Evolutionary conservation across 805 yeast species (phyloP).

Genomic region (Spencermartinsiella europaea): DNA sequence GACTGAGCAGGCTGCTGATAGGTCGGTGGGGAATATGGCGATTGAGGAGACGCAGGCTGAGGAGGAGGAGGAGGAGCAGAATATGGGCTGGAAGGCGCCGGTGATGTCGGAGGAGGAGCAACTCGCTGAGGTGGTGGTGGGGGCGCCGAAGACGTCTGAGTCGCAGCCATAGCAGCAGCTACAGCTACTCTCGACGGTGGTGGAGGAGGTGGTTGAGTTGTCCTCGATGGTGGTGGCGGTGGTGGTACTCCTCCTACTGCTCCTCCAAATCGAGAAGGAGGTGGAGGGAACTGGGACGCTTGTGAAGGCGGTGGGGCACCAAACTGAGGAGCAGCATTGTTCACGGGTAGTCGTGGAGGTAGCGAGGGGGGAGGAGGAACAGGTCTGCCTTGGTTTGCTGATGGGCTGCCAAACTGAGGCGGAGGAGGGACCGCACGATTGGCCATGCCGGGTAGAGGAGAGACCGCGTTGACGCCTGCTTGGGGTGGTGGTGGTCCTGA

Average conservation of each 20-base stretch:
- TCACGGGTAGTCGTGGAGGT: constrained; percentile 26
- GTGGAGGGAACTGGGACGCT: constrained; percentile 20
- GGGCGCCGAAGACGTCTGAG: constrained; percentile 18
- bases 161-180: constrained; percentile 22
- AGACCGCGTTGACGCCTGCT: constrained; percentile 13
- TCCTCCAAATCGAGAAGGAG: constrained; percentile 18
- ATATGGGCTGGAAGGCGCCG: constrained; percentile 21
- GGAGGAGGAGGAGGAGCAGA: constrained; percentile 23
- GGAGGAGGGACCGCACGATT: constrained; percentile 29
- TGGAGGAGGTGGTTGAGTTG: constrained; percentile 18
- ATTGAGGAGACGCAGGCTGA: background rate
- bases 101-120: constrained; percentile 19
- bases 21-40: constrained; percentile 21
- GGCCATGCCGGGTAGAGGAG: constrained; percentile 8
- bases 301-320: constrained; percentile 25
- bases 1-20: constrained; percentile 19
- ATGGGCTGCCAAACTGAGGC: constrained; percentile 21
- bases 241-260: constrained; percentile 8
- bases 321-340: constrained; percentile 18
- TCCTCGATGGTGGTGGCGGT: constrained; percentile 16
- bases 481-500: too few relatives aligned
- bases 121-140: constrained; percentile 24
- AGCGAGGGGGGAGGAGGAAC: constrained; percentile 29
- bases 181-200: constrained; percentile 19
- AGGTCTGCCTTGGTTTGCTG: constrained; percentile 38